phyloP scores from a whole-genome alignment of 2,329 filamentous ascomycete species.

The Fusarium phyllophilum region DNA sequence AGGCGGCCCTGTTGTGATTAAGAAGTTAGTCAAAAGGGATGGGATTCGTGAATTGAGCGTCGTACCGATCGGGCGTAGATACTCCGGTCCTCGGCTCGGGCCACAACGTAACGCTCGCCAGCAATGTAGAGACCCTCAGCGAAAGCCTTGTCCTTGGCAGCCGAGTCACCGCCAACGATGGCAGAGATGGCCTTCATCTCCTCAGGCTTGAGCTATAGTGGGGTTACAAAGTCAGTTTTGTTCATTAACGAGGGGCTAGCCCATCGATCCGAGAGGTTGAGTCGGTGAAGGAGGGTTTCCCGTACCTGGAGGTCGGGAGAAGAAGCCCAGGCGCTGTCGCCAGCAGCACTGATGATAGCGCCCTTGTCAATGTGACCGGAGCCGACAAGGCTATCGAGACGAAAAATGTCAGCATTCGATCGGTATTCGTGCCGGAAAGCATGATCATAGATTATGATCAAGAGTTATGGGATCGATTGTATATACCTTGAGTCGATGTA shows the following conservation, averaged over 20 bases:
- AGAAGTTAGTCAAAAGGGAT: constrained; percentile 3
- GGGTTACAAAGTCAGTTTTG: constrained; percentile 18
- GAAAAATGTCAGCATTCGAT: constrained; percentile 38
- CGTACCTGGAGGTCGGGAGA: constrained; percentile 78
- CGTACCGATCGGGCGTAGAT: constrained; percentile 88
- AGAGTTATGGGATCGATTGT: constrained; percentile 1
- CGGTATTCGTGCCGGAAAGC: constrained; percentile 15
- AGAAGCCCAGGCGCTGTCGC: constrained; percentile 82
- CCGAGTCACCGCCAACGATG: constrained; percentile 58
- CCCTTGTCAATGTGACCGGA: constrained; percentile 84
- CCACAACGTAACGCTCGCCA: constrained; percentile 81
- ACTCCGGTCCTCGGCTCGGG: constrained; percentile 79
- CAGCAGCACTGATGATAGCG: constrained; percentile 83
- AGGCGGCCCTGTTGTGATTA: constrained; percentile 68
- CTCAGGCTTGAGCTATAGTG: constrained; percentile 52
- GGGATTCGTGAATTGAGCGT: neutral
- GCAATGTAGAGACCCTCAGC: constrained; percentile 78
- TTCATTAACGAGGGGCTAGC: neutral
- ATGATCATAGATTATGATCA: neutral
- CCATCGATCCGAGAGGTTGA: neutral
- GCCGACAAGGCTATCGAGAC: constrained; percentile 74
- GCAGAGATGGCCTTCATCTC: constrained; percentile 69
- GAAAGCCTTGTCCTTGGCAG: constrained; percentile 72
- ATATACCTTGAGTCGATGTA: constrained; percentile 64
- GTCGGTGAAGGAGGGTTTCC: constrained; percentile 22